A percentile compares a stretch with the other conserved stretches of the same genome.
phyloP scores from a whole-genome alignment of 352 stramenopile species.

The Phytophthora chlamydospora region DNA sequence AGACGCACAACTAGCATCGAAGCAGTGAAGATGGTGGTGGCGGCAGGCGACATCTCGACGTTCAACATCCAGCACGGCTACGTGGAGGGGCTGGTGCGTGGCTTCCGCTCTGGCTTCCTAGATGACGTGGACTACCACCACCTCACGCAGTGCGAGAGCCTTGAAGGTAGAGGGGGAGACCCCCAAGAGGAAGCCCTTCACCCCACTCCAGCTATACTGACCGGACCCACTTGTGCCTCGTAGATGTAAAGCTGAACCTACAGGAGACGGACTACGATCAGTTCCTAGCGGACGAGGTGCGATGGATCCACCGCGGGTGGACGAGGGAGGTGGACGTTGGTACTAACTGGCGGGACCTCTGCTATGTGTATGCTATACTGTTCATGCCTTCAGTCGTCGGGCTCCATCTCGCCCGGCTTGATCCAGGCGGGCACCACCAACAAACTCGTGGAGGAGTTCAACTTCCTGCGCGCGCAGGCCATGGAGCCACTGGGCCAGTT shows the following conservation, averaged over 20 bases:
- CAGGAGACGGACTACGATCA: conserved; percentile 99
- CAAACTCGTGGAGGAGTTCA: conserved; percentile 95
- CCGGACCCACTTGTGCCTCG: conserved; percentile 4
- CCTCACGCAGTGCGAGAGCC: conserved; percentile 89
- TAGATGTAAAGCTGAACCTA: conserved; percentile 94
- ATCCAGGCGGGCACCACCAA: conserved; percentile 89
- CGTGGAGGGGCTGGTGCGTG: conserved; percentile 96
- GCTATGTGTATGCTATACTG: conserved; percentile 11
- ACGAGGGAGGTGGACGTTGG: neutral
- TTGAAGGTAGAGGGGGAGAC: conserved; percentile 68
- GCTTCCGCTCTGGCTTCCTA: conserved; percentile 93
- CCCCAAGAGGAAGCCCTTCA: neutral
- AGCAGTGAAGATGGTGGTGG: conserved; percentile 48
- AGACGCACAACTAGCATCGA: conserved; percentile 1
- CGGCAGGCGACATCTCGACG: conserved; percentile 91
- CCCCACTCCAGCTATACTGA: neutral
- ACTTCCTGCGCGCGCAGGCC: conserved; percentile 96
- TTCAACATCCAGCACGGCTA: conserved; percentile 99
- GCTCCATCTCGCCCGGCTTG: conserved; percentile 66
- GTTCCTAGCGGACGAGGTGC: conserved; percentile 94
- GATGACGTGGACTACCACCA: conserved; percentile 92
- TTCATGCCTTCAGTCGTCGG: conserved; percentile 66
- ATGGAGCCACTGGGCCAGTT: conserved; percentile 97
- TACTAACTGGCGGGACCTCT: conserved; percentile 20
- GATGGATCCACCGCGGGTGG: neutral